These are phyloP conservation scores for Fusarium sp. DNA, from an alignment of 2,329 filamentous ascomycete genomes.

Conservation along the genomic window DNA sequence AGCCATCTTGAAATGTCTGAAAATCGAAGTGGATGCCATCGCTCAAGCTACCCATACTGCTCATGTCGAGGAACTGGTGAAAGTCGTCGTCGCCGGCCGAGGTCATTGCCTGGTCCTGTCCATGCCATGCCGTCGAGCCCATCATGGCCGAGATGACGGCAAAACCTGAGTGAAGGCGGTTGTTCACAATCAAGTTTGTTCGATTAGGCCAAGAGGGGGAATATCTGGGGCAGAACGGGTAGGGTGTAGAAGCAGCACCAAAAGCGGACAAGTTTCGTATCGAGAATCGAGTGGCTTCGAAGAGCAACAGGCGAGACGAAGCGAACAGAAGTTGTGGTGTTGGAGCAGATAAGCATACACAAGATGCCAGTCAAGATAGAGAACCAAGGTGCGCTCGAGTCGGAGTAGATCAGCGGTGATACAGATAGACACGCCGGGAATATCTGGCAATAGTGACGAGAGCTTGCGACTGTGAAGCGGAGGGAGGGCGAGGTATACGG, in stretches of 20 bases:
- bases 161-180: constrained; percentile 19
- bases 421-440: constrained; percentile 20
- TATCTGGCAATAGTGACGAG: constrained; percentile 27
- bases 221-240: constrained; percentile 14
- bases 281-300: not conserved
- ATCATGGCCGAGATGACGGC: constrained; percentile 53
- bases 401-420: constrained; percentile 25
- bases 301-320: constrained; percentile 7
- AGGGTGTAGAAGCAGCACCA: constrained; percentile 22
- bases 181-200: constrained; percentile 17
- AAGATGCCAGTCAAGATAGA: constrained; percentile 11
- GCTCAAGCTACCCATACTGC: constrained; percentile 60
- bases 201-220: constrained; percentile 21
- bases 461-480: constrained; percentile 21
- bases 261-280: constrained; percentile 13
- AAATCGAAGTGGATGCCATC: constrained; percentile 69
- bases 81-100: constrained; percentile 67
- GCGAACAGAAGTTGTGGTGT: not conserved
- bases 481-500: not conserved
- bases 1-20: constrained; percentile 59
- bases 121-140: constrained; percentile 64
- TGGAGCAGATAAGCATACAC: constrained; percentile 14
- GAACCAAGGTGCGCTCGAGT: constrained; percentile 31
- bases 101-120: constrained; percentile 64
- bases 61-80: constrained; percentile 70